A percentile compares a stretch with the other conserved stretches of the same genome.
Conservation (phyloP, 2,329 filamentous ascomycete genomes). For the Calonectria fujianensis region DNA sequence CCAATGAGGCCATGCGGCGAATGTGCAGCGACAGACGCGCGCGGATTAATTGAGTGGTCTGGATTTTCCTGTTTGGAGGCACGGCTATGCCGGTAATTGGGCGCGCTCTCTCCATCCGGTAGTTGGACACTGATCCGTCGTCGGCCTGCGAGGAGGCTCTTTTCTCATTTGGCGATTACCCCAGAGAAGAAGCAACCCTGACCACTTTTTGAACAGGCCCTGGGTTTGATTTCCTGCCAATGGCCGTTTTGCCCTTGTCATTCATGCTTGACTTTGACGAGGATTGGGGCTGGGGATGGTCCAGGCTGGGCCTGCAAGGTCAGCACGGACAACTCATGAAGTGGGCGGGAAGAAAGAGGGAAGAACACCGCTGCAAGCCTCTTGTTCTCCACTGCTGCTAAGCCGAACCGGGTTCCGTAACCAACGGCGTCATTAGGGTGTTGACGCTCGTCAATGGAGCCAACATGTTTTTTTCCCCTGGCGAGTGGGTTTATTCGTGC, state of each 20-base stretch:
- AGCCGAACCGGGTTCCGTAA: not conserved
- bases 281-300: slow-evolving; percentile 34
- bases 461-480: not conserved
- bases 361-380: not conserved
- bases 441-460: slow-evolving; percentile 19
- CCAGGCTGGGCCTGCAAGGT: slow-evolving; percentile 26
- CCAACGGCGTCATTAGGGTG: slow-evolving; percentile 14
- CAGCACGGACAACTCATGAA: slow-evolving; percentile 17
- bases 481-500: not conserved
- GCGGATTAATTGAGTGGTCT: slow-evolving; percentile 6
- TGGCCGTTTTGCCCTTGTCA: slow-evolving; percentile 31
- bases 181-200: slow-evolving; percentile 44
- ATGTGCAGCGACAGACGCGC: slow-evolving; percentile 2
- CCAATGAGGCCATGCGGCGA: slow-evolving; percentile 5
- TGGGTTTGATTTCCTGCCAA: slow-evolving; percentile 25
- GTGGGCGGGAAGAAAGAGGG: slow-evolving; percentile 4
- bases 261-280: slow-evolving; percentile 17
- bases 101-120: slow-evolving; percentile 18
- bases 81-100: slow-evolving; percentile 38
- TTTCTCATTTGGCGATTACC: slow-evolving; percentile 40
- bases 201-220: slow-evolving; percentile 4
- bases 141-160: slow-evolving; percentile 5
- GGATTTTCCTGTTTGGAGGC: not conserved
- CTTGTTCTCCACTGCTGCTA: slow-evolving; percentile 1
- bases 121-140: slow-evolving; percentile 18